Percentiles rank a stretch among this genome's conserved stretches.
Conservation (phyloP, 306 rosid species). For the Acacia confusa region DNA sequence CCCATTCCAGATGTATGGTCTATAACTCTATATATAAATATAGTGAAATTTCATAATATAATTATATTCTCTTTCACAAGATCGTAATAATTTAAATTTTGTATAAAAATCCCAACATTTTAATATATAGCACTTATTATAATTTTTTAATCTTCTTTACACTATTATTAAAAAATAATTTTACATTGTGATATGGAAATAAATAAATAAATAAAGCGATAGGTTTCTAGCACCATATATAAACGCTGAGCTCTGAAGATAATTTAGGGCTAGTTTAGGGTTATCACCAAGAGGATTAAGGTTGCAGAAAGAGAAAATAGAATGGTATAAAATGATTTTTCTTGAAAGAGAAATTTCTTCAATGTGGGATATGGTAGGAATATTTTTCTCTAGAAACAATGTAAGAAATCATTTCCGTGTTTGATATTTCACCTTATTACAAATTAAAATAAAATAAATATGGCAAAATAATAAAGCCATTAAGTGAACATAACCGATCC, state of each 20-base stretch:
- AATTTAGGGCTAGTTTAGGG: no score
- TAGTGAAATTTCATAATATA: no score
- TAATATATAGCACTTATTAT: no score
- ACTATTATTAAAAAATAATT: no score
- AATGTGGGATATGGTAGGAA: neutral
- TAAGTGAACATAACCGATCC: neutral
- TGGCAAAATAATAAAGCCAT: neutral
- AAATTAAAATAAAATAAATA: neutral
- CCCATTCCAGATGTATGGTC: no score
- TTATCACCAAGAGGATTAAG: no score
- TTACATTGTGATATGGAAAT: neutral
- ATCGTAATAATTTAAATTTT: no score
- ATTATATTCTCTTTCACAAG: no score
- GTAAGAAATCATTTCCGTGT: neutral
- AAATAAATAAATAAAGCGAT: no score
- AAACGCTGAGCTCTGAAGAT: neutral
- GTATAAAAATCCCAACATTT: no score
- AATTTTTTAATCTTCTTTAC: neutral
- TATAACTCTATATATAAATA: no score
- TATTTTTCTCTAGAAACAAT: neutral
- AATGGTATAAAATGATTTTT: neutral
- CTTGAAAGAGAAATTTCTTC: neutral
- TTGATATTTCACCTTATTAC: neutral
- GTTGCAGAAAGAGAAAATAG: neutral
- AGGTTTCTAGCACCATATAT: neutral